phyloP scores from a whole-genome alignment of 2,329 filamentous ascomycete species.

The Aureobasidium subglaciale region DNA sequence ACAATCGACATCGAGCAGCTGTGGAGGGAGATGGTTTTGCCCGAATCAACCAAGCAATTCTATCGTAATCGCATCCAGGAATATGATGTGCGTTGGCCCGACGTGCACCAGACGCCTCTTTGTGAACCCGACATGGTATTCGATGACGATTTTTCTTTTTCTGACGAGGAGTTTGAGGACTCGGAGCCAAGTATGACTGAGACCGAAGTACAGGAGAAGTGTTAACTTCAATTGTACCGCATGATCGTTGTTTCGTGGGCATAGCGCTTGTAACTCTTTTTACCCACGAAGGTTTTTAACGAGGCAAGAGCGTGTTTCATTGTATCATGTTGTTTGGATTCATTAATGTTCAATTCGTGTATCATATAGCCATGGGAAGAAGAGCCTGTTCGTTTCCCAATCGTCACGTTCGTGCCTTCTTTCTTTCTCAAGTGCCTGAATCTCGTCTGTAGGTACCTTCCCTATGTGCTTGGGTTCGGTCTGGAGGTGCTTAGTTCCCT shows the following conservation, averaged over 20 bases:
- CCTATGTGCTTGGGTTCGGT: no score
- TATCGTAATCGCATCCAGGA: constrained; percentile 12
- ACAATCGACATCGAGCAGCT: constrained; percentile 19
- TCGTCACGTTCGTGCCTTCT: no score
- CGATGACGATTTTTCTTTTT: not conserved
- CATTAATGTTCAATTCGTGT: no score
- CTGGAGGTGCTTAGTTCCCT: no score
- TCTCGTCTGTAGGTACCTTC: no score
- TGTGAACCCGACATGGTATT: constrained; percentile 1
- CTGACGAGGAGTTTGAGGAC: not conserved
- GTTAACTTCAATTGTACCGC: not conserved
- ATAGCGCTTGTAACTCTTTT: constrained; percentile 9
- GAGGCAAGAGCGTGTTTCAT: not conserved
- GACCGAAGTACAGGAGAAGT: not conserved
- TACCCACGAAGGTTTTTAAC: constrained; percentile 3
- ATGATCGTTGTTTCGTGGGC: not conserved
- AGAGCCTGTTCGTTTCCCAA: no score
- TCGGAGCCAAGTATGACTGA: constrained; percentile 3
- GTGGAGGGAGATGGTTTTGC: constrained; percentile 19
- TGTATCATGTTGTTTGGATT: no score
- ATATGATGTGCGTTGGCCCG: constrained; percentile 6
- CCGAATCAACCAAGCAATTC: constrained; percentile 15
- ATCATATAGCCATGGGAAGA: no score
- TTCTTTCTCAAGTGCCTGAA: no score
- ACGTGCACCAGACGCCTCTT: not conserved